phyloP scores from a whole-genome alignment of 2,329 filamentous ascomycete genomes.

The Verticillium nubilum region DNA sequence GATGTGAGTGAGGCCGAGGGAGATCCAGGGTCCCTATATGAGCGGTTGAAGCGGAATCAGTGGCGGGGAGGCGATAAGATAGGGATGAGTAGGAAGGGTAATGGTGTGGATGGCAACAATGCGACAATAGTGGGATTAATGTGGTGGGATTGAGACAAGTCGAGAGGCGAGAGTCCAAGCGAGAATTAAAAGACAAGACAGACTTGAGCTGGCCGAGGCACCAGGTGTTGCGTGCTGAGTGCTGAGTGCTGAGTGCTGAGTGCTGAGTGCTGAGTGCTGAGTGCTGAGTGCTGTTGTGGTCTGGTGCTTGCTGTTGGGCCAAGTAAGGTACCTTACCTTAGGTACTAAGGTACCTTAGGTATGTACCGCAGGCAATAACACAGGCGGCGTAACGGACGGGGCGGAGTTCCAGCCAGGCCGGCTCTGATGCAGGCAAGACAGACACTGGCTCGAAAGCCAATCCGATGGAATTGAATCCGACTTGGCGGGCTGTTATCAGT shows the following conservation, averaged over 20 bases:
- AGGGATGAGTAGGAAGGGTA: neutral
- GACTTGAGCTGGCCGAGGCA: neutral
- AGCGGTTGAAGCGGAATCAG: neutral
- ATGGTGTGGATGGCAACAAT: neutral
- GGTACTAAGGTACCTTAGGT: no score
- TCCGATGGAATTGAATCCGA: neutral
- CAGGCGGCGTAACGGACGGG: neutral
- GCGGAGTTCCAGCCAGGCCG: neutral
- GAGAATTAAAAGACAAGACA: neutral
- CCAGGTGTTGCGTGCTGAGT: no score
- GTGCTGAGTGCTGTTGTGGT: no score
- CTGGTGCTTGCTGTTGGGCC: no score
- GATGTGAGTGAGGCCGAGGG: neutral
- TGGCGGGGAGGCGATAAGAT: neutral
- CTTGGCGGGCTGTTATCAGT: neutral
- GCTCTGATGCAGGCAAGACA: neutral
- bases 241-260: no score
- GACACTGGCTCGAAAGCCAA: neutral
- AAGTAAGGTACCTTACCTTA: no score
- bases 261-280: no score
- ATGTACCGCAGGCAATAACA: no score
- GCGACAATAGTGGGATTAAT: neutral
- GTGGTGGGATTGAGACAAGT: neutral
- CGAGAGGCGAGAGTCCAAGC: neutral
- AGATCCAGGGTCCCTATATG: neutral